Conservation (phyloP, 192 early-diverging fungal species). For the Allomyces javanicus region DNA sequence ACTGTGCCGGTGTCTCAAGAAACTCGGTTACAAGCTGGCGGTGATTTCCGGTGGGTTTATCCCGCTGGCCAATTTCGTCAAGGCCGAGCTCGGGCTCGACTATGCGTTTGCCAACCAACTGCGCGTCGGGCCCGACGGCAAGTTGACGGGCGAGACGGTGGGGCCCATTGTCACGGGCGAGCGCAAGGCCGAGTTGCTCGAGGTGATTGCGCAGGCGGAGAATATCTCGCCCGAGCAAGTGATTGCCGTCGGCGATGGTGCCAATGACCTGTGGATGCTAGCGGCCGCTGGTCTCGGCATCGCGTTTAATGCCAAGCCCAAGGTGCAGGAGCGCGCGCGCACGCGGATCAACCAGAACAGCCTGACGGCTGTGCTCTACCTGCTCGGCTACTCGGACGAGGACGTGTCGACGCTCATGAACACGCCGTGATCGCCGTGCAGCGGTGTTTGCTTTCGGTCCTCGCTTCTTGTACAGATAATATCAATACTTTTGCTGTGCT, state of each 20-base stretch:
- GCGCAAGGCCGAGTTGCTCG: conserved; percentile 83
- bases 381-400: conserved; percentile 71
- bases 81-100: conserved; percentile 72
- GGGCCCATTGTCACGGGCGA: conserved; percentile 80
- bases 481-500: too few relatives aligned
- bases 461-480: too few relatives aligned
- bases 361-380: conserved; percentile 66
- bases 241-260: conserved; percentile 93
- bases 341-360: conserved; percentile 87
- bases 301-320: conserved; percentile 93
- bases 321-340: conserved; percentile 76
- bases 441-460: too few relatives aligned
- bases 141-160: conserved; percentile 67
- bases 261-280: conserved; percentile 93
- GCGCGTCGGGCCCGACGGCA: conserved; percentile 64
- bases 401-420: conserved; percentile 38
- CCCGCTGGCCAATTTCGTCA: conserved; percentile 81
- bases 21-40: conserved; percentile 82
- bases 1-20: conserved; percentile 72
- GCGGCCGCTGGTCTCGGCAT: conserved; percentile 83
- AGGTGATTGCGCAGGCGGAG: conserved; percentile 90
- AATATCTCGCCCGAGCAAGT: conserved; percentile 72
- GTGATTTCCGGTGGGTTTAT: conserved; percentile 94
- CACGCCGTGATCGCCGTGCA: too few relatives aligned
- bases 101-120: conserved; percentile 98